A percentile compares a stretch with the other conserved stretches of the same genome.
These are phyloP conservation scores for Misopates orontium DNA, from an alignment of 257 asterid species.

Conservation along the genomic window DNA sequence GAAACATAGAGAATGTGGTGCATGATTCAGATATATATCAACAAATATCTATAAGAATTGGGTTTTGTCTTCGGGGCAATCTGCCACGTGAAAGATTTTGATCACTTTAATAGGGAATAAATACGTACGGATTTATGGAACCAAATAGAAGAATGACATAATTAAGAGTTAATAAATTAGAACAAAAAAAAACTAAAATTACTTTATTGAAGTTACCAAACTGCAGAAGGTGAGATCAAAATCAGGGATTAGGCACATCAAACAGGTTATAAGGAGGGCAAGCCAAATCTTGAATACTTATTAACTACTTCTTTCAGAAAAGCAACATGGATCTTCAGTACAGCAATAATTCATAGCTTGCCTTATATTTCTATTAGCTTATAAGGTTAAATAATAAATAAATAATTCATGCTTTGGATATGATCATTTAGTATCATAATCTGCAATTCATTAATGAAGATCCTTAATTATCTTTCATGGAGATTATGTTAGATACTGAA, in stretches of 20 bases:
- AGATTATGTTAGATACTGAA: conserved; percentile 17
- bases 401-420: conserved; percentile 23
- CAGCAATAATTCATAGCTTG: conserved; percentile 1
- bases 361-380: conserved; percentile 10
- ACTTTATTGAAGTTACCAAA: conserved; percentile 8
- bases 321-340: conserved; percentile 14
- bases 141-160: conserved; percentile 25
- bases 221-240: background rate
- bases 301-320: conserved; percentile 1
- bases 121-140: conserved; percentile 19
- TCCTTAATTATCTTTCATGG: conserved; percentile 2
- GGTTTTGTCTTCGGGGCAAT: background rate
- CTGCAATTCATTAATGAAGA: conserved; percentile 23
- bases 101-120: conserved; percentile 2
- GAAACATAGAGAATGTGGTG: background rate
- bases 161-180: conserved; percentile 14
- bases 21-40: background rate
- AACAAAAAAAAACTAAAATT: conserved; percentile 1
- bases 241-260: background rate
- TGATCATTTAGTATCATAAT: conserved; percentile 30
- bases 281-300: conserved; percentile 11
- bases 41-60: background rate
- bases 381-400: conserved; percentile 7
- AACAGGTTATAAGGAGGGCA: background rate
- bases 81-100: background rate